Percentiles rank a stretch among this genome's conserved stretches.
These are phyloP conservation scores for Xylaria longipes DNA, from an alignment of 495 filamentous ascomycete genomes.

Conservation along the genomic window DNA sequence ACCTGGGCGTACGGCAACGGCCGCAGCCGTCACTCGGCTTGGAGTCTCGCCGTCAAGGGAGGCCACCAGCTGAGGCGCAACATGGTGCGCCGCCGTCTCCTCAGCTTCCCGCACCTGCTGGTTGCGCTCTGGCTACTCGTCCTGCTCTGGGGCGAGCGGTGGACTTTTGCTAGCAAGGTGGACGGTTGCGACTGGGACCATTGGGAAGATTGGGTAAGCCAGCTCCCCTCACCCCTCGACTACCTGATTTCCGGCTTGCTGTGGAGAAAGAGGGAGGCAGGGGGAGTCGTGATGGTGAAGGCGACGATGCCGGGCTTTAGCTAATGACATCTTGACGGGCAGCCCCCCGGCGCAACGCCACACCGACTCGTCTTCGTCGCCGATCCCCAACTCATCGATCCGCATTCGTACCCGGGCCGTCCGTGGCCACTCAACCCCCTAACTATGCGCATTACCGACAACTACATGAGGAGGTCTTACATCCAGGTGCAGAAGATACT, in stretches of 20 bases:
- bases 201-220: slow-evolving; percentile 92
- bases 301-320: slow-evolving; percentile 6
- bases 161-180: slow-evolving; percentile 71
- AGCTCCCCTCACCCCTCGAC: neutral
- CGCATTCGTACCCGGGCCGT: slow-evolving; percentile 93
- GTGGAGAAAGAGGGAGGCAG: neutral
- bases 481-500: slow-evolving; percentile 70
- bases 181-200: slow-evolving; percentile 77
- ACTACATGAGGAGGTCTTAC: slow-evolving; percentile 84
- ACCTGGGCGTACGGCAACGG: slow-evolving; percentile 44
- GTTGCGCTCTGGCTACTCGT: slow-evolving; percentile 76
- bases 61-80: slow-evolving; percentile 47
- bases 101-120: slow-evolving; percentile 70
- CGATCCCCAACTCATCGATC: slow-evolving; percentile 97
- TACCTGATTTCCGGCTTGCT: neutral
- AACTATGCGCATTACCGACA: slow-evolving; percentile 84
- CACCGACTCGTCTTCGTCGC: slow-evolving; percentile 89
- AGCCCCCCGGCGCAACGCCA: slow-evolving; percentile 79
- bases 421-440: slow-evolving; percentile 85
- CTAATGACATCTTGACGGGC: slow-evolving; percentile 21
- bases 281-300: no score
- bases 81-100: slow-evolving; percentile 50
- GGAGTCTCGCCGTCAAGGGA: slow-evolving; percentile 33
- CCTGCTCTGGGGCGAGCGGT: slow-evolving; percentile 88
- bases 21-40: slow-evolving; percentile 43